Conservation (phyloP, 192 early-diverging fungal species). For the Gigaspora rosea region DNA sequence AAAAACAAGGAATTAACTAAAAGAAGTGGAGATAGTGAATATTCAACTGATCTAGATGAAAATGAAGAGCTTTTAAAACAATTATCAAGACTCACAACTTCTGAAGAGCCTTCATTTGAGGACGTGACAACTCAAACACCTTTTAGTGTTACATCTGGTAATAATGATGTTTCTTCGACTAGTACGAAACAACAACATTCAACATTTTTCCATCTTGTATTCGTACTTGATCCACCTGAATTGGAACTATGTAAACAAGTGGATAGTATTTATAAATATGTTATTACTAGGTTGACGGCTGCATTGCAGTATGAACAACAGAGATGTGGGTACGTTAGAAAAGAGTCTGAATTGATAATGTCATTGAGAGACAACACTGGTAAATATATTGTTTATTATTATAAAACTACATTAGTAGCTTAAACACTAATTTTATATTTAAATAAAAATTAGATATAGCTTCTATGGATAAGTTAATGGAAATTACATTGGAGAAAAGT, state of each 20-base stretch:
- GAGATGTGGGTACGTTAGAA: slow-evolving; percentile 70
- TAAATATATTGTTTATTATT: slow-evolving; percentile 39
- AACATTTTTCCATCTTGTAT: slow-evolving; percentile 80
- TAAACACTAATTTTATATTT: not conserved
- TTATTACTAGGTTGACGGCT: slow-evolving; percentile 67
- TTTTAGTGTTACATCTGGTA: slow-evolving; percentile 5
- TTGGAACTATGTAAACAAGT: slow-evolving; percentile 60
- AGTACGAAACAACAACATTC: slow-evolving; percentile 40
- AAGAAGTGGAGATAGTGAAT: slow-evolving; percentile 50
- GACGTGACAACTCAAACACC: not conserved
- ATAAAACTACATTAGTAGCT: not conserved
- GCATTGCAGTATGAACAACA: slow-evolving; percentile 80
- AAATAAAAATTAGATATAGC: not conserved
- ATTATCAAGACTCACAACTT: not conserved
- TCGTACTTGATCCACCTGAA: slow-evolving; percentile 61
- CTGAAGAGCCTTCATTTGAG: not conserved
- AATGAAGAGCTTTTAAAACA: slow-evolving; percentile 44
- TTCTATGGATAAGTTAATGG: slow-evolving; percentile 17
- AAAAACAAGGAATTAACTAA: slow-evolving; percentile 38
- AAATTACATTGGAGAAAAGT: slow-evolving; percentile 31
- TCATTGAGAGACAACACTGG: slow-evolving; percentile 64
- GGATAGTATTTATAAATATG: slow-evolving; percentile 69
- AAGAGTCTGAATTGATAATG: slow-evolving; percentile 75
- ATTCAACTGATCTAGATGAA: slow-evolving; percentile 59
- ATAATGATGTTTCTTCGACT: slow-evolving; percentile 30